These are phyloP conservation scores for Rhododendron williamsianum DNA, from an alignment of 148 eudicot species.

Conservation along the genomic window DNA sequence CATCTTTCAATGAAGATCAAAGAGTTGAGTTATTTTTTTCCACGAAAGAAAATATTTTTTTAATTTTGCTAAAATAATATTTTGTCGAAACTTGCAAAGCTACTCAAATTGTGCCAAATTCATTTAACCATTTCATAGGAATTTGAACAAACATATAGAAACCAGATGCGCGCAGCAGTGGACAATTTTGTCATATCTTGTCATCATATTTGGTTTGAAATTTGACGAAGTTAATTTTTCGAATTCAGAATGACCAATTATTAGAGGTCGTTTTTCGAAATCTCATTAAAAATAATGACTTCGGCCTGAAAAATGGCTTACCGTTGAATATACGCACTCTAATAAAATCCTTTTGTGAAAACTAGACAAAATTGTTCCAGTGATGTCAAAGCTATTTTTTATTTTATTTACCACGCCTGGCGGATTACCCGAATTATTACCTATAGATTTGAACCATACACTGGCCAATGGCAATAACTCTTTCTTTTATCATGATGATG, in stretches of 20 bases:
- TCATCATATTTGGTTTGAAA: neutral
- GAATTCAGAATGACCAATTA: neutral
- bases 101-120: neutral
- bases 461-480: neutral
- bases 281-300: neutral
- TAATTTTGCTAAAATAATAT: neutral
- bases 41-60: neutral
- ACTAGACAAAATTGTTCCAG: neutral
- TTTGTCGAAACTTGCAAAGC: neutral
- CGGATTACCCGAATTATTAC: neutral
- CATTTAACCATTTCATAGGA: neutral
- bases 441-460: too few relatives aligned
- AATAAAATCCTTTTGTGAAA: neutral
- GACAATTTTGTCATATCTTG: neutral
- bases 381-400: neutral
- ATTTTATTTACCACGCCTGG: neutral
- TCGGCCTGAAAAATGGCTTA: neutral
- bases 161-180: neutral
- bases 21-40: neutral
- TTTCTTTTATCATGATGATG: neutral
- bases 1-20: neutral
- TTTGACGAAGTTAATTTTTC: neutral
- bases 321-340: neutral
- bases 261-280: too few relatives aligned
- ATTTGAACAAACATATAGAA: neutral